These are phyloP conservation scores for Vinca minor DNA, from an alignment of 257 asterid species.

Conservation along the genomic window DNA sequence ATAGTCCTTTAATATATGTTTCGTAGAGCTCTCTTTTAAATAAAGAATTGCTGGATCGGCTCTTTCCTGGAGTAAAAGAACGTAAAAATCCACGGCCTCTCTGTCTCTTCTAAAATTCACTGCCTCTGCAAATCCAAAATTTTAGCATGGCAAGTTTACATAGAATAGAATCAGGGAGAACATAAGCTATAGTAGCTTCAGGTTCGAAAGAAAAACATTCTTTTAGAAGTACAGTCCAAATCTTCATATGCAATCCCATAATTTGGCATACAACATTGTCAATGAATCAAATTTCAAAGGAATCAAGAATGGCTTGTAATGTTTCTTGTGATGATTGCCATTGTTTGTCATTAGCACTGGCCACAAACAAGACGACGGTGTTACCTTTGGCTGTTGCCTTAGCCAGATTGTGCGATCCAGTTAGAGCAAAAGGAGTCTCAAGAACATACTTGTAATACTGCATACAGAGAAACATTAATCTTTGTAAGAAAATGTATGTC, in stretches of 20 bases:
- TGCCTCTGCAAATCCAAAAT: too few relatives aligned
- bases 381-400: conserved; percentile 92
- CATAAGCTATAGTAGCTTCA: background rate
- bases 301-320: conserved; percentile 73
- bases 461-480: conserved; percentile 10
- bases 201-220: background rate
- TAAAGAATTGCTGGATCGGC: too few relatives aligned
- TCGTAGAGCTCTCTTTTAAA: too few relatives aligned
- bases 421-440: conserved; percentile 86
- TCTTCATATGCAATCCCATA: background rate
- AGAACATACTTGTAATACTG: conserved; percentile 88
- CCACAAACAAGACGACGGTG: conserved; percentile 83
- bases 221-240: background rate
- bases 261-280: background rate
- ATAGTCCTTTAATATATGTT: too few relatives aligned
- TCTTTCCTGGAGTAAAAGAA: too few relatives aligned
- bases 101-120: too few relatives aligned
- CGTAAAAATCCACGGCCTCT: too few relatives aligned
- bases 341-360: conserved; percentile 84
- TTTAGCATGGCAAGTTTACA: background rate
- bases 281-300: conserved; percentile 52
- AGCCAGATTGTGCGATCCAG: conserved; percentile 90
- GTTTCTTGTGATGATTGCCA: conserved; percentile 69
- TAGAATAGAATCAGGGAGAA: background rate
- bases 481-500: background rate